Conservation (phyloP, 192 early-diverging fungal genomes). For the Gigaspora rosea region DNA sequence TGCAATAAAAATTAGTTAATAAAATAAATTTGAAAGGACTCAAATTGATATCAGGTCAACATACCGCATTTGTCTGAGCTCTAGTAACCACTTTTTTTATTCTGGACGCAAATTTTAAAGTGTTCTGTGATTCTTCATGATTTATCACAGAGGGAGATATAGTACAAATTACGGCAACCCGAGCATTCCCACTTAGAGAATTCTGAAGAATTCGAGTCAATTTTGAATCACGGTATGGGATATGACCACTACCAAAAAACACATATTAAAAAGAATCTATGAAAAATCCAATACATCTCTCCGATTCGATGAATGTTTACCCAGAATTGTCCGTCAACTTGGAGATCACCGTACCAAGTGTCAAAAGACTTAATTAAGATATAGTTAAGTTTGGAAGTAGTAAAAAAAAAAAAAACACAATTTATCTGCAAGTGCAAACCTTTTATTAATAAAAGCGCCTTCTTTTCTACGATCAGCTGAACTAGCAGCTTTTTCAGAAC, state of each 20-base stretch:
- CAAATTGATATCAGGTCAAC: background rate
- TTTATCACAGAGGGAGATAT: slow-evolving; percentile 78
- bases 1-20: background rate
- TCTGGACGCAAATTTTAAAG: slow-evolving; percentile 92
- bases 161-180: slow-evolving; percentile 90
- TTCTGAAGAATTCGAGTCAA: slow-evolving; percentile 92
- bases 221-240: slow-evolving; percentile 97
- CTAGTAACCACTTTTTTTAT: slow-evolving; percentile 86
- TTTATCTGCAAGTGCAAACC: slow-evolving; percentile 1
- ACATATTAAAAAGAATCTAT: no score
- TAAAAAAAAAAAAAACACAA: background rate
- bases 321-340: slow-evolving; percentile 76
- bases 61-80: slow-evolving; percentile 78
- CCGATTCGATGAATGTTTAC: slow-evolving; percentile 29
- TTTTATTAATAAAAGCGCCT: slow-evolving; percentile 95
- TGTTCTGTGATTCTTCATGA: slow-evolving; percentile 86
- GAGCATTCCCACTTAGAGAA: slow-evolving; percentile 88
- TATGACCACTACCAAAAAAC: slow-evolving; percentile 59
- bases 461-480: slow-evolving; percentile 90
- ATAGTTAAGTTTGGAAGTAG: background rate
- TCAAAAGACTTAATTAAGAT: slow-evolving; percentile 52
- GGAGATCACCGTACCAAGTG: slow-evolving; percentile 91
- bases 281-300: no score
- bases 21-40: background rate
- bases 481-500: slow-evolving; percentile 89